These are phyloP conservation scores for Musa schizocarpa DNA, from an alignment of 176 grass and related monocot genomes.

Conservation along the genomic window DNA sequence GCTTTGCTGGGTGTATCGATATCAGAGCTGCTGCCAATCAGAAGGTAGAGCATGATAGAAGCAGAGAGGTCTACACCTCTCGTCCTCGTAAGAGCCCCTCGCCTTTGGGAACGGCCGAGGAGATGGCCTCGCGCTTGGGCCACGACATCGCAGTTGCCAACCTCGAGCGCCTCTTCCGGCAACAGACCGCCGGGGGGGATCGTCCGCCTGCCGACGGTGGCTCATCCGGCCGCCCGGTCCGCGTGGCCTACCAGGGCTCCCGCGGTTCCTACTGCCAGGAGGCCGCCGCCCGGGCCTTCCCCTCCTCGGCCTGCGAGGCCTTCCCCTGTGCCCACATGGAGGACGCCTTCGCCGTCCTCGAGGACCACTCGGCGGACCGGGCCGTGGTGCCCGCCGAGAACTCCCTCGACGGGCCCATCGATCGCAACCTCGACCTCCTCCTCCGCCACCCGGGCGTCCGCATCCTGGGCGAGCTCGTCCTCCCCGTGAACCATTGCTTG, in stretches of 20 bases:
- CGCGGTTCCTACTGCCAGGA: constrained; percentile 15
- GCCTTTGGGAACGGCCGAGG: not conserved
- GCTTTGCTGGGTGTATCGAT: no score
- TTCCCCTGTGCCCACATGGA: constrained; percentile 14
- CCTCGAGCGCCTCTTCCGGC: constrained; percentile 10
- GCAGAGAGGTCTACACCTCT: no score
- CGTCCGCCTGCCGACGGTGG: not conserved
- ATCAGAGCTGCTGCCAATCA: no score
- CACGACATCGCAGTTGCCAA: constrained; percentile 3
- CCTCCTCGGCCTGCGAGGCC: not conserved
- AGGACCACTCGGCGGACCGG: constrained; percentile 3
- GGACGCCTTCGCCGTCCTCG: constrained; percentile 6
- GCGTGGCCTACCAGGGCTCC: constrained; percentile 13
- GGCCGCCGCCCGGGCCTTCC: constrained; percentile 1
- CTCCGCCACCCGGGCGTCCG: constrained; percentile 12
- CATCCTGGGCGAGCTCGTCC: constrained; percentile 19
- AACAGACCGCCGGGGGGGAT: not conserved
- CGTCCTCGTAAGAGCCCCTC: not conserved
- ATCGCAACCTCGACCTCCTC: constrained; percentile 23
- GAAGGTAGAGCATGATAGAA: not conserved
- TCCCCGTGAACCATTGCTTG: constrained; percentile 32
- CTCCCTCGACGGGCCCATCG: constrained; percentile 20
- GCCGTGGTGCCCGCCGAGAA: constrained; percentile 19
- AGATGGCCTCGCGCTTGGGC: not conserved
- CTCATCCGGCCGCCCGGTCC: not conserved